Percentiles rank a stretch among this genome's conserved stretches.
Conservation (phyloP, 345 rosid species). For the Hevea brasiliensis region DNA sequence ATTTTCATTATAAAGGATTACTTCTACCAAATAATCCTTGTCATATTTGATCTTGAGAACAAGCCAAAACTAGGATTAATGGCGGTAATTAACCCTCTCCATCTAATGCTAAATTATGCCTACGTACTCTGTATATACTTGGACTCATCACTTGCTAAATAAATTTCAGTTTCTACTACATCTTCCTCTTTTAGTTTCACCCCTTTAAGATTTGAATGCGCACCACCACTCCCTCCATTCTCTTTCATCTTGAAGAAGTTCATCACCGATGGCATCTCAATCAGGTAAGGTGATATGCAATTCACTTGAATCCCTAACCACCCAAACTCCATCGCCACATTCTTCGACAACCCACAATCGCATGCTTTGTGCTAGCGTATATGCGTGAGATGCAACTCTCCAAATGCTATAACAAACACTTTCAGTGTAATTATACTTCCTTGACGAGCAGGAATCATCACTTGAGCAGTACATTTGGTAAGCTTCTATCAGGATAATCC, state of each 20-base stretch:
- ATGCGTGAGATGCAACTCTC: constrained; percentile 5
- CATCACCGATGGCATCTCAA: not conserved
- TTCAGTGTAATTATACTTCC: constrained; percentile 18
- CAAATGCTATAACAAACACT: constrained; percentile 7
- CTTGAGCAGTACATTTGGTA: constrained; percentile 35
- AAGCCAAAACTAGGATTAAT: constrained; percentile 9
- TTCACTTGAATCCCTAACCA: constrained; percentile 21
- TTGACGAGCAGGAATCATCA: constrained; percentile 29
- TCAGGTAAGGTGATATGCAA: constrained; percentile 20
- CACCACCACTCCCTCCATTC: not conserved
- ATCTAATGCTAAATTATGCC: constrained; percentile 13
- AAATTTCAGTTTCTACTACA: no score
- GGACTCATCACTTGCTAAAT: no score
- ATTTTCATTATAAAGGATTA: no score
- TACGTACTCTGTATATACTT: not conserved
- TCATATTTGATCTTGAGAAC: constrained; percentile 1
- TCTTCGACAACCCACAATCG: constrained; percentile 6
- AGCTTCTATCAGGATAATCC: constrained; percentile 15
- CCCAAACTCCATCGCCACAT: constrained; percentile 15
- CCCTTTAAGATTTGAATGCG: no score
- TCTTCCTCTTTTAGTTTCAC: no score
- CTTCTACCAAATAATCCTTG: no score
- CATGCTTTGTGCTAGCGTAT: constrained; percentile 15
- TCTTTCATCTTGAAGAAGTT: not conserved
- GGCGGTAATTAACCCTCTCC: constrained; percentile 17